Evolutionary conservation across 1,139 yeast species (phyloP).

Genomic region (Trichomonascaceae sp.): DNA sequence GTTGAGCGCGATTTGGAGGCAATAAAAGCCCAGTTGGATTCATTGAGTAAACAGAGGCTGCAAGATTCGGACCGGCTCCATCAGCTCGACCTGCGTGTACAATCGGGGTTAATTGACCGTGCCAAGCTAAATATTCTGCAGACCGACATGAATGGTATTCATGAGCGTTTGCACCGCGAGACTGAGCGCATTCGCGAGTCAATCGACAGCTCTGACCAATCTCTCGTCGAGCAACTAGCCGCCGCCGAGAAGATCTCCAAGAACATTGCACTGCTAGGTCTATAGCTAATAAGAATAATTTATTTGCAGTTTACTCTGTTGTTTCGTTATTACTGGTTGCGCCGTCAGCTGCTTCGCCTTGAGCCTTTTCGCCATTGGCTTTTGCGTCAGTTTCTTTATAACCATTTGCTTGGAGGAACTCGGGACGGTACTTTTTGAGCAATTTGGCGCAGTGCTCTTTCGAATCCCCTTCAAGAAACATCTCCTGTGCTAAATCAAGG

Average conservation of each 20-base stretch:
- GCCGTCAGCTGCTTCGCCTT: background rate
- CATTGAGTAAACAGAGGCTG: background rate
- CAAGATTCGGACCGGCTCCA: background rate
- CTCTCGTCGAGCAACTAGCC: background rate
- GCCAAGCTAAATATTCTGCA: background rate
- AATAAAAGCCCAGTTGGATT: background rate
- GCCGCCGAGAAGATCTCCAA: background rate
- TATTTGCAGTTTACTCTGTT: background rate
- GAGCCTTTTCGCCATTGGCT: background rate
- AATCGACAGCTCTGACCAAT: background rate
- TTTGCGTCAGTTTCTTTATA: background rate
- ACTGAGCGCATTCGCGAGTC: background rate
- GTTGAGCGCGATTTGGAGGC: background rate
- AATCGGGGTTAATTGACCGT: background rate
- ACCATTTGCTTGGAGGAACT: background rate
- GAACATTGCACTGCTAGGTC: too few relatives aligned
- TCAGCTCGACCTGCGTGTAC: background rate
- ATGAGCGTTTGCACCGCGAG: background rate
- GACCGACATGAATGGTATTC: background rate
- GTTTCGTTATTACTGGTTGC: background rate
- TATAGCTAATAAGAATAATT: too few relatives aligned
- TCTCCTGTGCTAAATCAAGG: constrained; percentile 46
- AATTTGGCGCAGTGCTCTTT: background rate
- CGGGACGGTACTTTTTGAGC: background rate
- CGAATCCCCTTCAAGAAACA: constrained; percentile 19